Evolutionary conservation across 164 flowering plant species (phyloP), one percentile per base, ranked within the genome.

Genomic region (Litsea cubeba): DNA sequence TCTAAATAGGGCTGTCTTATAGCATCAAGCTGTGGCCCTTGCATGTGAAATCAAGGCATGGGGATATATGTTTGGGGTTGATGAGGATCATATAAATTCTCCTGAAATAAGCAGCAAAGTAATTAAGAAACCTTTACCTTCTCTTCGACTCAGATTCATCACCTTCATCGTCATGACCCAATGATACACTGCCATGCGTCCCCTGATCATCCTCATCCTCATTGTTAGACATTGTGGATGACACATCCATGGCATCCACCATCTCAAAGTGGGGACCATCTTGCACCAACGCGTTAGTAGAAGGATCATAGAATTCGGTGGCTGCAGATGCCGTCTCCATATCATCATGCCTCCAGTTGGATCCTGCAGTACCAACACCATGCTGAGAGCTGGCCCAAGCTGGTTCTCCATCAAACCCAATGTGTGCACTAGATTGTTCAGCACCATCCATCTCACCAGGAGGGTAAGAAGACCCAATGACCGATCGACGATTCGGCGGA

Each of bases 81-180:
- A 40, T 40, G 46, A 40, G 46, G 46, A 40, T 40, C 46, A 8
- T 40, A 7, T 40, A 40, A 40, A 40, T 40, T 6, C 46, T 40
- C 2, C 46, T 8, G 46, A 40, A 40, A 40, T 5, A 40, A 40
- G 46, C 25, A 22, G 66, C 32, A 6, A 63, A 63, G 28, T 10
- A 63, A 63, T 14, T 14, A 2, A 24, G 28, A 3, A 64, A 46
- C 15, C 71, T 7, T 22, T 69, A 91, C 98, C 98, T 90, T 87
- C 97, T 87, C 74, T 94, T 94, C 12, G 97, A 90, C 78, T 94
- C 98, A 0, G 93, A 86, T 76, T 94, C 98, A 81, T 94, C 96
- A 72, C 85, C 96, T 80, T 92, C 98, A 12, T 84, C 94, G 70
- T 92, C 97, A 77, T 82, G 77, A 50, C 83, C 92, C 69, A 89